Base-by-base conservation (phyloP, 257 asterid species). In the Verbena officinalis region DNA sequence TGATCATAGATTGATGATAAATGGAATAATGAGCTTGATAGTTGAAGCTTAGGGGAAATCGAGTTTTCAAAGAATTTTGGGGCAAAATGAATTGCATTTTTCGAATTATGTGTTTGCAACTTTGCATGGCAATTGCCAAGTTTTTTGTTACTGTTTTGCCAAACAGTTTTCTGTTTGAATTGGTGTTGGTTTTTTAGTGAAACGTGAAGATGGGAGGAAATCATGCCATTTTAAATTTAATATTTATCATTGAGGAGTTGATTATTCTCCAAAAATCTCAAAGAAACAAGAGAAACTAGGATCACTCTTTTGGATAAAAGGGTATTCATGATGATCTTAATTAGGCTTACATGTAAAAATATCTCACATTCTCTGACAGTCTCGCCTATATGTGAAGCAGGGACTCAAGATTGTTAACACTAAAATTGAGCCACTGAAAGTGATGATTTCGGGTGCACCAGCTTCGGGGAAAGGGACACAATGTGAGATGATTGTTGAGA, bases 401-500 rank as follows among this genome's bases (percentile, higher is more conserved):
- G 82, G 74, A 5, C 76, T 75, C 42, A 79, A 71, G 71, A 78
- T 80, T 54, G 77, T 73, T 12, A 76, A 83, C 72, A 75, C 89
- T 11, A 75, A 59, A 70, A 64, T 50, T 27, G 97, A 85, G 79
- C 96, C 97, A 13, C 51, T 92, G 77, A 89, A 85, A 81, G 97
- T 92, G 86, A 87, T 89, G 95, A 89, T 92, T 68, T 92, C 96
- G 0, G 97, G 98, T 50, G 96, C 98, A 7, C 98, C 98, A 14
- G 98, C 96, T 39, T 92, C 97, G 5, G 97, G 98, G 63, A 92
- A 89, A 83, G 98, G 98, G 67, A 92, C 98, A 49, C 98, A 89
- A 68, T 89, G 97, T 73, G 97, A 85, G 84, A 69, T 85, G 95
- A 87, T 89, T 60, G 95, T 82, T 59, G 75, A 87, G 73, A 87